Evolutionary conservation across 805 yeast genomes (phyloP).

Genomic region (Blastobotrys americana): DNA sequence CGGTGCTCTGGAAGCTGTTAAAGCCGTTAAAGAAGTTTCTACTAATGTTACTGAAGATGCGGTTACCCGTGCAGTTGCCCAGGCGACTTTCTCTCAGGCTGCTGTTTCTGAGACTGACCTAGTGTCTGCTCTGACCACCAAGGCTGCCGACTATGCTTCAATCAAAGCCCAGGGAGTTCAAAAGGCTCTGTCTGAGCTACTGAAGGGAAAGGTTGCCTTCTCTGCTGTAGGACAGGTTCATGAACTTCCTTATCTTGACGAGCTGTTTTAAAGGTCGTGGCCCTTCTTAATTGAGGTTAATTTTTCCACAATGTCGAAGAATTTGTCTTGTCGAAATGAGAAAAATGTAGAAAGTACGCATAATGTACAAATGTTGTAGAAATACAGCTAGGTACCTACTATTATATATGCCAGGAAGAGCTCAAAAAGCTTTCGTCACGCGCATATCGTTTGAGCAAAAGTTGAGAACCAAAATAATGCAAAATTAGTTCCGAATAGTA

Average conservation of each 20-base stretch:
- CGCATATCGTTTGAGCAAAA: too few relatives aligned
- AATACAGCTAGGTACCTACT: too few relatives aligned
- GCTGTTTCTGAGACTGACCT: conserved; percentile 30
- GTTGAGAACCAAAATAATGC: too few relatives aligned
- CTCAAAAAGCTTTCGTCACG: too few relatives aligned
- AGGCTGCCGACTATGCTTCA: conserved; percentile 36
- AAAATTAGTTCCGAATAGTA: too few relatives aligned
- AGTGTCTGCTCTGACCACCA: conserved; percentile 38
- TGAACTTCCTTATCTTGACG: conserved; percentile 81
- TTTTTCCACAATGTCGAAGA: too few relatives aligned
- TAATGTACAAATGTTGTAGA: too few relatives aligned
- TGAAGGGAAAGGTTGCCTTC: conserved; percentile 57
- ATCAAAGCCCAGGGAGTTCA: conserved; percentile 29
- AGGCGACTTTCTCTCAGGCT: conserved; percentile 54
- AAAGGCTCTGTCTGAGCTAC: conserved; percentile 31
- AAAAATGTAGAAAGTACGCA: too few relatives aligned
- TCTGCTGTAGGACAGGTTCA: conserved; percentile 87
- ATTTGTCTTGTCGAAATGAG: too few relatives aligned
- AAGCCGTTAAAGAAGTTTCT: conserved; percentile 25
- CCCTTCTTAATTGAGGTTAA: too few relatives aligned
- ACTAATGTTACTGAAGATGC: conserved; percentile 23
- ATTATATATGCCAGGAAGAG: too few relatives aligned
- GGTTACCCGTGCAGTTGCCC: conserved; percentile 47
- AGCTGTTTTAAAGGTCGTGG: conserved; percentile 74
- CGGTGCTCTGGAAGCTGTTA: conserved; percentile 43